Conservation (phyloP, 805 yeast species). For the Candida berthetii region DNA sequence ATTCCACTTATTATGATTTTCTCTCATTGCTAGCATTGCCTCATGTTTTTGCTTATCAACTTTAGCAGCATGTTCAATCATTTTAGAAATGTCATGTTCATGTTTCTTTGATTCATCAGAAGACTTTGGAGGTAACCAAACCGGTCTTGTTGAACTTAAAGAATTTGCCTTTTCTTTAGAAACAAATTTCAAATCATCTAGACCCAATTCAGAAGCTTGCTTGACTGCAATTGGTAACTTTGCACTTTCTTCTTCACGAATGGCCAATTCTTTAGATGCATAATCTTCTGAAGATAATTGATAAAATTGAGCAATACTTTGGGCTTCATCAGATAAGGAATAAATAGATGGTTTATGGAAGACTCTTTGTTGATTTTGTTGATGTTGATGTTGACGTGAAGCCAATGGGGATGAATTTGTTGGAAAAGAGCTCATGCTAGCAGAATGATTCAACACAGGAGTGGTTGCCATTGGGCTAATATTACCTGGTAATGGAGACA, state of each 20-base stretch:
- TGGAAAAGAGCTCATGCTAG: too few species aligned
- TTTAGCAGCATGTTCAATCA: conserved; percentile 23
- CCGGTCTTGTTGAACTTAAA: conserved; percentile 52
- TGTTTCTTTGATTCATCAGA: conserved; percentile 48
- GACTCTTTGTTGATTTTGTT: neutral
- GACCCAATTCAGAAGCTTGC: conserved; percentile 29
- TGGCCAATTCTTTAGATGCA: conserved; percentile 10
- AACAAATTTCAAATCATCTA: conserved; percentile 56
- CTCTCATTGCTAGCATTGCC: conserved; percentile 4
- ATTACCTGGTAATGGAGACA: conserved; percentile 43
- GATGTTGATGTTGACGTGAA: neutral
- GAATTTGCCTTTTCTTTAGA: conserved; percentile 29
- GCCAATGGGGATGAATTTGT: too few species aligned
- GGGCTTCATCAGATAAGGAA: conserved; percentile 15
- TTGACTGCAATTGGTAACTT: conserved; percentile 30
- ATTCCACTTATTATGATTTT: conserved; percentile 6
- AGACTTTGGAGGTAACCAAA: conserved; percentile 65
- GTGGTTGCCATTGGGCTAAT: conserved; percentile 1
- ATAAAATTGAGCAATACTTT: conserved; percentile 17
- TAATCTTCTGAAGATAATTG: conserved; percentile 11
- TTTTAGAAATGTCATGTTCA: conserved; percentile 41
- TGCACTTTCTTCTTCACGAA: conserved; percentile 10
- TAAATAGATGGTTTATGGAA: conserved; percentile 7
- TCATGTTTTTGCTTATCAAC: conserved; percentile 9
- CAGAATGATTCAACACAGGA: conserved; percentile 1